Percentiles rank a stretch among this genome's conserved stretches.
These are phyloP conservation scores for Cladosporium sp. DNA, from an alignment of 2,329 filamentous ascomycete genomes.

Conservation along the genomic window DNA sequence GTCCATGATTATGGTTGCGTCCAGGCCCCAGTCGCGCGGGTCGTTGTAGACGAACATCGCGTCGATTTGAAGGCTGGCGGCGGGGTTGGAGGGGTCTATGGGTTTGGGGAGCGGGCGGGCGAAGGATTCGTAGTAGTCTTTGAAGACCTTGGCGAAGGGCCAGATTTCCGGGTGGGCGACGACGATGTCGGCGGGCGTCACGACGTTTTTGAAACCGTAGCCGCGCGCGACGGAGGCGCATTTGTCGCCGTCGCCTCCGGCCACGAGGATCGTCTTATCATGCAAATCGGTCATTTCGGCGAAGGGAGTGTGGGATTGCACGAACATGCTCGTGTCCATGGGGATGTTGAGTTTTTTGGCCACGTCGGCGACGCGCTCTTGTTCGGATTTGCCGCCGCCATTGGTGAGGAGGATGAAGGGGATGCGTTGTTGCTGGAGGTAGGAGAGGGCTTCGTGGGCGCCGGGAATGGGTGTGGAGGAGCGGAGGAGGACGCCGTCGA, in stretches of 20 bases:
- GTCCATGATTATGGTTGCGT: constrained; percentile 79
- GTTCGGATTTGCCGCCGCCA: constrained; percentile 81
- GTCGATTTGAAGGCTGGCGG: constrained; percentile 67
- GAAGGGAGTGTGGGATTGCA: constrained; percentile 91
- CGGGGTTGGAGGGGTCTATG: constrained; percentile 43
- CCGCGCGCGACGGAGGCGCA: constrained; percentile 19
- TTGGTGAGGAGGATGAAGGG: constrained; percentile 96
- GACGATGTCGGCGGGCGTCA: constrained; percentile 82
- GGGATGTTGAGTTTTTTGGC: constrained; percentile 59
- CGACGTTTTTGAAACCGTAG: constrained; percentile 74
- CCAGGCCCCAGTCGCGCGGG: constrained; percentile 90
- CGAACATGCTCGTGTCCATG: constrained; percentile 64
- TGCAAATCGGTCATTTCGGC: constrained; percentile 61
- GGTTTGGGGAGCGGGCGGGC: constrained; percentile 54
- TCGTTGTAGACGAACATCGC: constrained; percentile 94
- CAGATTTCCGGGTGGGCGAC: constrained; percentile 69
- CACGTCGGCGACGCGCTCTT: constrained; percentile 65
- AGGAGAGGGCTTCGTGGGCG: constrained; percentile 66
- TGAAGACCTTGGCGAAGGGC: constrained; percentile 71
- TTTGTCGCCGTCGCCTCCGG: constrained; percentile 38
- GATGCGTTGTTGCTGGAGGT: constrained; percentile 68
- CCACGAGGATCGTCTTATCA: constrained; percentile 47
- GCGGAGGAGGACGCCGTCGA: constrained; percentile 92
- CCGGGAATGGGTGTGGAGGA: constrained; percentile 73
- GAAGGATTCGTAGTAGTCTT: constrained; percentile 55